Base-by-base conservation (phyloP, 2,329 filamentous ascomycete species). In the Nemania serpens region DNA sequence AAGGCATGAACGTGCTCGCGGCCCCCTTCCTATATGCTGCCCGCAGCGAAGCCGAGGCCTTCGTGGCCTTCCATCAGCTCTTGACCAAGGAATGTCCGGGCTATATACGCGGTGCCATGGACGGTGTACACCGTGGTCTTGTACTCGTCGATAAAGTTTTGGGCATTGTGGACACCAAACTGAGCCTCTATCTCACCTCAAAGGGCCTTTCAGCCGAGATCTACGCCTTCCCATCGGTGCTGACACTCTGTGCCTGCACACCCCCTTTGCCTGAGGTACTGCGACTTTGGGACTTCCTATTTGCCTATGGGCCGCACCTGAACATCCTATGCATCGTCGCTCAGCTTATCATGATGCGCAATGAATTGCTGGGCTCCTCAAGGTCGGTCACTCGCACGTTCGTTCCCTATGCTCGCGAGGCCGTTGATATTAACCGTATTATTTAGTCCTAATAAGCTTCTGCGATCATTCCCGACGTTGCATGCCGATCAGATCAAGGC, bases 1-100 rank as follows among this genome's bases (percentile, higher is more conserved):
- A 99, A 76, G 95, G 95, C 67, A 98, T 99, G 94, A 99, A 99
- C 74, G 95, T 99, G 42, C 85, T 99, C 15, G 94, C 93, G 10
- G 95, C 95, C 0, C 95, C 95, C 0, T 97, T 99, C 73, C 82
- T 99, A 47, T 99, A 99, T 75, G 93, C 92, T 5, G 93, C 95
- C 1, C 88, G 93, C 59, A 97, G 92, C 74, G 95, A 99, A 78
- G 90, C 93, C 6, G 93, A 99, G 77, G 95, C 95, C 2, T 99
- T 96, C 70, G 89, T 91, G 5, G 89, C 93, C 1, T 97, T 99
- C 70, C 88, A 96, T 73, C 88, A 88, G 45, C 89, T 97, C 65
- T 87, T 99, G 65, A 96, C 92, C 1, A 82, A 84, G 57, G 94
- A 98, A 75, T 93, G 91, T 66, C 95, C 95, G 0, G 93, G 91